phyloP scores from a whole-genome alignment of 805 yeast species.

The Kluyveromyces wickerhamii region DNA sequence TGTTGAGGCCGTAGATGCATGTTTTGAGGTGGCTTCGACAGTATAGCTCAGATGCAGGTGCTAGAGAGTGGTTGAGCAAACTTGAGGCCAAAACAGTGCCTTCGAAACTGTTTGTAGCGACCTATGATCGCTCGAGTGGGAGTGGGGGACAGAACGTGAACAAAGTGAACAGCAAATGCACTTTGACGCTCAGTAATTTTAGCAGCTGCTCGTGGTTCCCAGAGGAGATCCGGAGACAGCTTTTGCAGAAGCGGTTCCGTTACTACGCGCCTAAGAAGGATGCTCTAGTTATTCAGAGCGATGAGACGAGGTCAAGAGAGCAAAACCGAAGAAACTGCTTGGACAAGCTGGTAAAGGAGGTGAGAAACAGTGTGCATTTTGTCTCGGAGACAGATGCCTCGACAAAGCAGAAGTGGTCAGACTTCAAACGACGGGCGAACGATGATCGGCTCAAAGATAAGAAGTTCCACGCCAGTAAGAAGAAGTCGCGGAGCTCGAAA shows the following conservation, averaged over 20 bases:
- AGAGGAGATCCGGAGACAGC: constrained; percentile 35
- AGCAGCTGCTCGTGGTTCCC: constrained; percentile 54
- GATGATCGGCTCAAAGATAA: constrained; percentile 32
- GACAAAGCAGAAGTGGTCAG: constrained; percentile 45
- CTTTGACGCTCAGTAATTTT: constrained; percentile 44
- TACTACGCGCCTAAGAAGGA: constrained; percentile 48
- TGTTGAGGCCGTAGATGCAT: too few species aligned
- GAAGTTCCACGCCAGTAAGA: constrained; percentile 32
- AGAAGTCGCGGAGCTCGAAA: constrained; percentile 25
- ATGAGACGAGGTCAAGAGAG: constrained; percentile 49
- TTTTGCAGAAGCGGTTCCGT: constrained; percentile 35
- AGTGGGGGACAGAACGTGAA: constrained; percentile 89
- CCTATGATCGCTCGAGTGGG: constrained; percentile 54
- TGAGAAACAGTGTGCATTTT: constrained; percentile 40
- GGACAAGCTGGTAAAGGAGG: constrained; percentile 46
- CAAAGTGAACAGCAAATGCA: constrained; percentile 55
- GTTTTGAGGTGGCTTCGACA: too few species aligned
- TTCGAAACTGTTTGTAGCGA: constrained; percentile 11
- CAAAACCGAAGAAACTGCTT: constrained; percentile 52
- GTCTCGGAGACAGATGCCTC: constrained; percentile 40
- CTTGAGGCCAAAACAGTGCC: constrained; percentile 36
- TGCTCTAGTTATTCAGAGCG: constrained; percentile 53
- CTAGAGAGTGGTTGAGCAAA: constrained; percentile 30
- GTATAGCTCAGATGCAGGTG: too few species aligned
- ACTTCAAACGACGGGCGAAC: constrained; percentile 27